These are phyloP conservation scores for Fusarium verticillioides DNA, from an alignment of 2,329 filamentous ascomycete species.

Conservation along the genomic window DNA sequence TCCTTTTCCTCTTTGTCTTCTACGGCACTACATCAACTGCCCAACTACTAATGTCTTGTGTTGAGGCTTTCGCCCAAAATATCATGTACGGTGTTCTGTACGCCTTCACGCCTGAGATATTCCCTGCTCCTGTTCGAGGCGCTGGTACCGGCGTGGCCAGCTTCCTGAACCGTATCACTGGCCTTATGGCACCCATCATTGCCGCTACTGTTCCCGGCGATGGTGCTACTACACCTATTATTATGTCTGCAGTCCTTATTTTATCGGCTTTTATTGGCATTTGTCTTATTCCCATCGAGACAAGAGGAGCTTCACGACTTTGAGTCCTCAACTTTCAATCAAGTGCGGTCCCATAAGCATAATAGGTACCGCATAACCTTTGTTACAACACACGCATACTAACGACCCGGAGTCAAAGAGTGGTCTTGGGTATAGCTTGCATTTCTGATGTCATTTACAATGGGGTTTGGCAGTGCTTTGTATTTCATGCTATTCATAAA, in stretches of 20 bases:
- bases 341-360: not conserved
- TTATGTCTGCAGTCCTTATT: constrained; percentile 66
- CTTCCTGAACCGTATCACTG: constrained; percentile 75
- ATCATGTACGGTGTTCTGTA: constrained; percentile 83
- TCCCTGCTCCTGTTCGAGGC: constrained; percentile 77
- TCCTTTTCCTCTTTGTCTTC: constrained; percentile 74
- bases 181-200: constrained; percentile 75
- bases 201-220: constrained; percentile 70
- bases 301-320: constrained; percentile 67
- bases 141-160: constrained; percentile 78
- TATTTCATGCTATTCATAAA: constrained; percentile 17
- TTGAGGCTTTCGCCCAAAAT: constrained; percentile 78
- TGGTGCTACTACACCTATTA: constrained; percentile 67
- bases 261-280: constrained; percentile 69
- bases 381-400: constrained; percentile 26
- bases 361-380: not conserved
- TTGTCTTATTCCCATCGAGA: constrained; percentile 71
- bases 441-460: constrained; percentile 24
- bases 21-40: constrained; percentile 65
- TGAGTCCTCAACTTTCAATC: constrained; percentile 43
- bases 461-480: constrained; percentile 11
- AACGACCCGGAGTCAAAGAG: constrained; percentile 39
- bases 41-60: constrained; percentile 73
- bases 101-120: constrained; percentile 81
- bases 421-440: constrained; percentile 28